Percentiles rank a stretch among this genome's conserved stretches.
phyloP scores from a whole-genome alignment of 768 basidiomycete species.

The Suillus paluster region DNA sequence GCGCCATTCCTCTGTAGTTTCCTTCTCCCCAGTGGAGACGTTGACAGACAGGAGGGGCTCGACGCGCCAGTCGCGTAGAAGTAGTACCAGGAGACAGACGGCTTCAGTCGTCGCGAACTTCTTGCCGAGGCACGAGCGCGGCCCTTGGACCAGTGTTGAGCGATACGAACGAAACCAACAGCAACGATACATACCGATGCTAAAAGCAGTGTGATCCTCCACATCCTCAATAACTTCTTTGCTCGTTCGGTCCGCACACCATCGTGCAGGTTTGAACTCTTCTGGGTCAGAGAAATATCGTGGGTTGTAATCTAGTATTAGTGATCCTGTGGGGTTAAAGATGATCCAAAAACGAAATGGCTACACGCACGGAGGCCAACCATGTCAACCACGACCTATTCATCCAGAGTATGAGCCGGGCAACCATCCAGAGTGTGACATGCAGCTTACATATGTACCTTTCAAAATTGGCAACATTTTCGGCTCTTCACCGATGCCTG shows the following conservation, averaged over 20 bases:
- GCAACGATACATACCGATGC: slow-evolving; percentile 20
- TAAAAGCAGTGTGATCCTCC: slow-evolving; percentile 30
- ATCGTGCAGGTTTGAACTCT: slow-evolving; percentile 41
- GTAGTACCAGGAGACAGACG: slow-evolving; percentile 55
- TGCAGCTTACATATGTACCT: slow-evolving; percentile 22
- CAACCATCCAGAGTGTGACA: background rate
- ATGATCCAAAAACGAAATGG: background rate
- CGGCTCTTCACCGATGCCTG: slow-evolving; percentile 16
- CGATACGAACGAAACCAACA: background rate
- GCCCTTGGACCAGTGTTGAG: slow-evolving; percentile 37
- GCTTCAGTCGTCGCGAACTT: slow-evolving; percentile 59
- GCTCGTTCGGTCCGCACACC: slow-evolving; percentile 33
- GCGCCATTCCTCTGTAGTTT: slow-evolving; percentile 29
- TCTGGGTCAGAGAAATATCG: slow-evolving; percentile 42
- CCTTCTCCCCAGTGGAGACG: slow-evolving; percentile 13
- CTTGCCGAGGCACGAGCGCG: slow-evolving; percentile 56
- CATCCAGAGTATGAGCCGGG: background rate
- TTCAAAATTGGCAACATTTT: slow-evolving; percentile 26
- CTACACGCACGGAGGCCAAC: slow-evolving; percentile 31
- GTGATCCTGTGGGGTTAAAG: slow-evolving; percentile 20
- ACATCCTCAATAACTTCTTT: slow-evolving; percentile 12
- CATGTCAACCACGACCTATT: slow-evolving; percentile 34
- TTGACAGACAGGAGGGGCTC: slow-evolving; percentile 43
- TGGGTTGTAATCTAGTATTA: slow-evolving; percentile 44
- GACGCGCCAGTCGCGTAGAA: slow-evolving; percentile 58